Evolutionary conservation across 1,284 basidiomycete genomes (phyloP).

Genomic region (Ganoderma multipileum): DNA sequence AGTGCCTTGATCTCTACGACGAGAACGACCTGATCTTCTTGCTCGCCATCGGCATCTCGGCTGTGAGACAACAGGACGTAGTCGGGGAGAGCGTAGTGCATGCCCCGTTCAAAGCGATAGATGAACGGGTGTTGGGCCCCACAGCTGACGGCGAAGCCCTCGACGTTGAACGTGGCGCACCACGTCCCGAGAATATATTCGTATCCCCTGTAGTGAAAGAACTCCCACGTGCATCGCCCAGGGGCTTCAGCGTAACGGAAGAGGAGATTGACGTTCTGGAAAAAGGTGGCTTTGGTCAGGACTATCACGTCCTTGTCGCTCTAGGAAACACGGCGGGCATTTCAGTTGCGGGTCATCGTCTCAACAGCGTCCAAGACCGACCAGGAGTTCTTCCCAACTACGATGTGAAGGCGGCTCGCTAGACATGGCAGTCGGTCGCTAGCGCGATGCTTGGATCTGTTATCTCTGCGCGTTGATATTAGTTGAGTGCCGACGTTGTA

Average conservation of each 20-base stretch:
- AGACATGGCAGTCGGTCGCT: background rate
- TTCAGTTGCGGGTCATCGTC: background rate
- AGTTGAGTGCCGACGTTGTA: background rate
- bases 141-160: background rate
- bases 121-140: conserved; percentile 2
- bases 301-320: background rate
- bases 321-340: background rate
- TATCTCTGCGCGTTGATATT: background rate
- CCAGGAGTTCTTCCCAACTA: background rate
- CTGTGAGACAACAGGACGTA: background rate
- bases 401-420: background rate
- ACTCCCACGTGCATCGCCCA: background rate
- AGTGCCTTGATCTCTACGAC: background rate
- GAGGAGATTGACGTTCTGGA: background rate
- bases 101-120: background rate
- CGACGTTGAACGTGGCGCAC: background rate
- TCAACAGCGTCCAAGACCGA: background rate
- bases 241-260: background rate
- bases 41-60: background rate
- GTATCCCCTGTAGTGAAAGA: background rate
- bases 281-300: background rate
- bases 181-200: background rate
- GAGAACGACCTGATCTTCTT: background rate
- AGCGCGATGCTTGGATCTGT: background rate
- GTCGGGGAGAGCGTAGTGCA: background rate